Evolutionary conservation across 345 rosid genomes (phyloP), one percentile per base, ranked within the genome.

Genomic region (Gossypium bickii): DNA sequence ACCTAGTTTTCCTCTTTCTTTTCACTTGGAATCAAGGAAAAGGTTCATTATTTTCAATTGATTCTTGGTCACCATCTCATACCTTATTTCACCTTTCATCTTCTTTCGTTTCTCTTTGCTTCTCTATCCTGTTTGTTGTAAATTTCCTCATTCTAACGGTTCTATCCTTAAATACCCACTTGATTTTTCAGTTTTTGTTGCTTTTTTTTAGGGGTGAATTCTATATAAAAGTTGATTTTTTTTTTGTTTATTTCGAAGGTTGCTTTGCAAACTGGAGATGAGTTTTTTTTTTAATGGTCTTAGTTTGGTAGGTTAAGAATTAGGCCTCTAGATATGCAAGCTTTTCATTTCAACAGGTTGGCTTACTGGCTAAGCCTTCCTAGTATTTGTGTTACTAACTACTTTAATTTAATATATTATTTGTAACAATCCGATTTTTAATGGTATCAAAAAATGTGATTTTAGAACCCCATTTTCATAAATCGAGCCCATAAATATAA

Each of bases 51-150:
- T 78, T 41, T 64, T 62, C 74, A 82, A 85, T 79, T 56, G 90
- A 92, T 92, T 88, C 85, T 88, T 83, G 95, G 95, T 94, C 94
- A 86, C 93, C 97, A 83, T 89, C 98, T 80, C 84, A 82, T 81
- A 84, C 88, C 89, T 87, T 79, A 82, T 87, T 81, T 86, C 92
- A 88, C 91, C 94, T 82, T 34, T 4, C 29, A 27, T 27, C 29
- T 27, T 27, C 29, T 34, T 34, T 34, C 6, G 1, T 4, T 34
- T 90, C 85, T 77, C 82, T 89, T 67, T 56, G 41, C 43, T 78
- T 43, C 70, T 12, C 27, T 47, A 58, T 8, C 75, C 63, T 78
- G 0, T 16, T 70, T 22, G 13, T 3, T 34, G 5, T 52, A 24
- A 38, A 48, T 73, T 24, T 74, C 41, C 71, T 51, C 63, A 56